These are phyloP conservation scores for Lactuca sativa DNA, from an alignment of 129 eudicot genomes.

Conservation along the genomic window DNA sequence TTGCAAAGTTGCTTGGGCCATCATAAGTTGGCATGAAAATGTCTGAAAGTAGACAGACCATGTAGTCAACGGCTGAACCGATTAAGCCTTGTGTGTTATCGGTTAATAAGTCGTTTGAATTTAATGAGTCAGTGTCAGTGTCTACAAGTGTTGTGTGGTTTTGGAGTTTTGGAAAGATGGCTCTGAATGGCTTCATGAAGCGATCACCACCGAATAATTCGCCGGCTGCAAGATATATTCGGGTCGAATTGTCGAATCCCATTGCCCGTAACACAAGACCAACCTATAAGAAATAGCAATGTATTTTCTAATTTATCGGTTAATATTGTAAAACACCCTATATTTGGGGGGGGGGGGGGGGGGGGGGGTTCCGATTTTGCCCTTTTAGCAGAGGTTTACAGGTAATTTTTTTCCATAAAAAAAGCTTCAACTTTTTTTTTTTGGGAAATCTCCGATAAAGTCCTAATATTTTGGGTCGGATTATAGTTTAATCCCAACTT, in stretches of 20 bases:
- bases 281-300: conserved; percentile 51
- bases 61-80: conserved; percentile 98
- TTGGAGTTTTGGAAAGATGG: conserved; percentile 82
- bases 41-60: conserved; percentile 96
- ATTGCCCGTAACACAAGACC: conserved; percentile 78
- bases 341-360: too few relatives aligned
- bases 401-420: too few relatives aligned
- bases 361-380: too few relatives aligned
- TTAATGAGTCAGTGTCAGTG: conserved; percentile 45
- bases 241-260: conserved; percentile 89
- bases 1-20: conserved; percentile 97
- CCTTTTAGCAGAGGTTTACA: too few relatives aligned
- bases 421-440: too few relatives aligned
- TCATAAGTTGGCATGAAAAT: conserved; percentile 98
- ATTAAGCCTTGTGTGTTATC: conserved; percentile 68
- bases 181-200: conserved; percentile 81
- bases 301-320: not conserved
- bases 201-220: conserved; percentile 91
- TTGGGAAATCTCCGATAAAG: too few relatives aligned
- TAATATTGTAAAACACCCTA: too few relatives aligned
- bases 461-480: too few relatives aligned
- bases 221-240: conserved; percentile 93
- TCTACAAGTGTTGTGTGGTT: conserved; percentile 56
- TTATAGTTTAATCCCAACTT: too few relatives aligned
- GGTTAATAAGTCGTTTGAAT: conserved; percentile 64